These are phyloP conservation scores for Tetragonia tetragonoides DNA, from an alignment of 148 eudicot species.

Conservation along the genomic window DNA sequence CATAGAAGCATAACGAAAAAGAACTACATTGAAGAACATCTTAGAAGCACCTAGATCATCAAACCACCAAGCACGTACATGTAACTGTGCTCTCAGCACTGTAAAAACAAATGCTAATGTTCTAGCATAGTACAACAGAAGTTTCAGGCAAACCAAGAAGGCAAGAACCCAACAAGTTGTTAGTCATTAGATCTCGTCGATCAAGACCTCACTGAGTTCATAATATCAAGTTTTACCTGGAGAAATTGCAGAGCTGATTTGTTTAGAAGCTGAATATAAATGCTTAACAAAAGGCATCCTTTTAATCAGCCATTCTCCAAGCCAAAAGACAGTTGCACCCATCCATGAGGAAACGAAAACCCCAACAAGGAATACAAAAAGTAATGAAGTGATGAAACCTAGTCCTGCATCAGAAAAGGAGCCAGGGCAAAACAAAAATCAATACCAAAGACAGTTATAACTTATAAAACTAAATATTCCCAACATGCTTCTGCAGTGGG, in stretches of 20 bases:
- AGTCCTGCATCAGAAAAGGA: conserved; percentile 60
- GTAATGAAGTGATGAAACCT: conserved; percentile 79
- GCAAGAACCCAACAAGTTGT: background rate
- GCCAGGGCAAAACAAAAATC: background rate
- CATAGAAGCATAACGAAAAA: background rate
- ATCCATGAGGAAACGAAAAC: conserved; percentile 90
- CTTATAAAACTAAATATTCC: background rate
- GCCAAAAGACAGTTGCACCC: conserved; percentile 87
- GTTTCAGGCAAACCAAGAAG: no score
- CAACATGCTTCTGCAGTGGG: background rate
- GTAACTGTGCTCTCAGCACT: background rate
- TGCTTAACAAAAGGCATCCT: conserved; percentile 83
- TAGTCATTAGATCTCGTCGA: background rate
- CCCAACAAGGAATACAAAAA: conserved; percentile 83
- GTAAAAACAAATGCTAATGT: background rate
- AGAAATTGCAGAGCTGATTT: conserved; percentile 89
- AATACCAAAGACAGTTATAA: background rate
- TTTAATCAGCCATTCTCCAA: conserved; percentile 87
- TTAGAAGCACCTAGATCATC: background rate
- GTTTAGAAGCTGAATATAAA: conserved; percentile 88
- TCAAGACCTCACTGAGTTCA: background rate
- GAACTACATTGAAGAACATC: background rate
- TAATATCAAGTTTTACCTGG: conserved; percentile 52
- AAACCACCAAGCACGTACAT: background rate
- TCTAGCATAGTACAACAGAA: background rate